Base-by-base conservation (phyloP, 139 green algal species). In the Gonium pectorale region DNA sequence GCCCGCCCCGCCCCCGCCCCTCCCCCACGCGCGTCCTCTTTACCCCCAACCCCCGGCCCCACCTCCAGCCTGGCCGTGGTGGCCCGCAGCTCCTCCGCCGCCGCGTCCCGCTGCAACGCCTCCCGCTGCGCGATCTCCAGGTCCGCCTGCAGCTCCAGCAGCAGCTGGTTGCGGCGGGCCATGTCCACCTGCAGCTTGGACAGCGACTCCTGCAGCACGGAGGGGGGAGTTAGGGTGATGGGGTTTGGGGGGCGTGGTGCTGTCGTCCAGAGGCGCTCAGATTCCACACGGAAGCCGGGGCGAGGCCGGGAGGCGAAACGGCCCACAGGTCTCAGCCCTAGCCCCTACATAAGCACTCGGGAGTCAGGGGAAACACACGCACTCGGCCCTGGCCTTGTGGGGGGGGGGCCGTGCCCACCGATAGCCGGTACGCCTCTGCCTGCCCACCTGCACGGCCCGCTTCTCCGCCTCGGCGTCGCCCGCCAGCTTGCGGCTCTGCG, bases 101-200 rank as follows among this genome's bases (percentile, higher is more conserved):
- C 46, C 41, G 37, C 37, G 5, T 75, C 60, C 29, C 17, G 40
- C 26, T 33, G 43, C 26, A 27, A 37, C 2, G n/a, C 37, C 29
- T n/a, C 73, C 40, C 6, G 44, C n/a, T 9, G 0, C 31, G 72
- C 72, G 26, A 51, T 3, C 62, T 81, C 63, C 41, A 77, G 62
- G n/a, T 86, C 72, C 15, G 63, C 82, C 70, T 89, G 78, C 80
- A 93, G 75, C 62, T 49, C 80, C 43, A 93, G 72, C 3, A 88
- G 54, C 24, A 70, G 84, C 83, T 91, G 84, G 31, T 79, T 89
- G 51, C 83, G 79, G n/a, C 68, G 82, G 33, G 78, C 69, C 17
- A 87, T 56, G 77, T 91, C 86, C 19, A 8, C 67, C 33, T 79
- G 64, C 41, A 87, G 44, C 83, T 90, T 89, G 63, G 87, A 79